Base-by-base conservation (phyloP, 2,329 filamentous ascomycete species). In the Neoascochyta sp. region DNA sequence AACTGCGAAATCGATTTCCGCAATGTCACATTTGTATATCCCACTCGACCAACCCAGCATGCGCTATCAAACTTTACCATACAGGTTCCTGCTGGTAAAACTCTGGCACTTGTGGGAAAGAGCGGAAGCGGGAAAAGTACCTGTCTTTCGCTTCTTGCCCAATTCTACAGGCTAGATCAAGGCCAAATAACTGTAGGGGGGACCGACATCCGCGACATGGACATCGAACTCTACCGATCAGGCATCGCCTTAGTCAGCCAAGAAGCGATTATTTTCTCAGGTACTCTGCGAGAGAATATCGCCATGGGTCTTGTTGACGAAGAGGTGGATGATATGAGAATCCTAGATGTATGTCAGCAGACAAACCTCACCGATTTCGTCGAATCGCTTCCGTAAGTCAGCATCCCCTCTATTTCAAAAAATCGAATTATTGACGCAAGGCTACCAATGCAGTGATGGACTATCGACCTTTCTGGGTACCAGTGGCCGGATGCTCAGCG, bases 251-350 rank as follows among this genome's bases (percentile, higher is more conserved):
- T 95, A 10, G 89, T 95, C n/a, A 86, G 81, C 16, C 90, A 95
- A 57, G 89, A 95, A 60, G 88, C 89, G 1, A 94, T 87, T 0
- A 68, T 95, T 1, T 95, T 94, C 64, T 86, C 92, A 59, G 89
- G 88, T 23, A 88, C 82, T 0, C 86, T 95, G 55, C 76, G 74
- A 45, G 87, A 95, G 14, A 95, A 95, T 57, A 85, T 95, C 41
- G 63, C 93, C 3, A 73, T 95, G 0, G 52, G 47, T 20, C 21
- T 41, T 9, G 51, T 33, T 8, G 26, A 15, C 11, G 16, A 28
- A 7, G n/a, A n/a, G n/a, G 29, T 43, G 50, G 54, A 58, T 0
- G 64, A 70, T 0, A 66, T 69, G 4, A 50, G 63, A 27, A 57
- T 78, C n/a, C 32, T 51, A 7, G 26, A 21, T 8, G 42, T 53